These are phyloP conservation scores for Claviceps spartinae DNA, from an alignment of 2,329 filamentous ascomycete species.

Conservation along the genomic window DNA sequence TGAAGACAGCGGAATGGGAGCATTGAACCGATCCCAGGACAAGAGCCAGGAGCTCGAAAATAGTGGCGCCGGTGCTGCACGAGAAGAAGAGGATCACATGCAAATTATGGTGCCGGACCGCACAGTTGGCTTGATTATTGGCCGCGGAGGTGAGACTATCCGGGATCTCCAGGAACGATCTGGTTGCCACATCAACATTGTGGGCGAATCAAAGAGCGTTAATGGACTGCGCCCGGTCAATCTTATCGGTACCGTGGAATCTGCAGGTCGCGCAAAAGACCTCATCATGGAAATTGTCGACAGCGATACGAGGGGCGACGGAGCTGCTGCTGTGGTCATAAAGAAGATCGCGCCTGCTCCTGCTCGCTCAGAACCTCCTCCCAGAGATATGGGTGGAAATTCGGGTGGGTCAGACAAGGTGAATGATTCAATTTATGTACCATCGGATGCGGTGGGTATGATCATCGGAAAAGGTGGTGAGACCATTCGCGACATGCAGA, in stretches of 20 bases:
- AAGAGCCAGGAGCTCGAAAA: constrained; percentile 26
- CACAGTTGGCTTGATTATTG: constrained; percentile 85
- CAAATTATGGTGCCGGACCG: constrained; percentile 93
- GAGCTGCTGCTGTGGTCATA: constrained; percentile 17
- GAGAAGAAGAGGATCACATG: constrained; percentile 71
- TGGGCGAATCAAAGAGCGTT: constrained; percentile 83
- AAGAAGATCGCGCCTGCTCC: constrained; percentile 14
- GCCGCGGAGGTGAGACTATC: constrained; percentile 86
- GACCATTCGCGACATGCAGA: constrained; percentile 90
- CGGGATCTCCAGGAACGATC: constrained; percentile 82
- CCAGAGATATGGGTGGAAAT: constrained; percentile 21
- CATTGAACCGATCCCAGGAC: constrained; percentile 30
- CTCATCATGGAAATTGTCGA: constrained; percentile 90
- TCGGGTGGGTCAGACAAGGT: constrained; percentile 46
- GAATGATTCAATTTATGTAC: constrained; percentile 72
- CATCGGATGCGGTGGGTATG: constrained; percentile 87
- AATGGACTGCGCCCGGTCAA: constrained; percentile 85
- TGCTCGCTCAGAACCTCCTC: constrained; percentile 18
- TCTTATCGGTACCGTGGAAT: constrained; percentile 64
- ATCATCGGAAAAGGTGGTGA: constrained; percentile 92
- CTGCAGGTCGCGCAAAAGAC: constrained; percentile 68
- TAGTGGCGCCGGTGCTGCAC: constrained; percentile 35
- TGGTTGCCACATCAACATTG: constrained; percentile 92
- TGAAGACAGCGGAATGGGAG: constrained; percentile 52
- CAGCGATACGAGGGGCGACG: constrained; percentile 59